Evolutionary conservation across 768 basidiomycete species (phyloP).

Genomic region (Boletus rex-veris): DNA sequence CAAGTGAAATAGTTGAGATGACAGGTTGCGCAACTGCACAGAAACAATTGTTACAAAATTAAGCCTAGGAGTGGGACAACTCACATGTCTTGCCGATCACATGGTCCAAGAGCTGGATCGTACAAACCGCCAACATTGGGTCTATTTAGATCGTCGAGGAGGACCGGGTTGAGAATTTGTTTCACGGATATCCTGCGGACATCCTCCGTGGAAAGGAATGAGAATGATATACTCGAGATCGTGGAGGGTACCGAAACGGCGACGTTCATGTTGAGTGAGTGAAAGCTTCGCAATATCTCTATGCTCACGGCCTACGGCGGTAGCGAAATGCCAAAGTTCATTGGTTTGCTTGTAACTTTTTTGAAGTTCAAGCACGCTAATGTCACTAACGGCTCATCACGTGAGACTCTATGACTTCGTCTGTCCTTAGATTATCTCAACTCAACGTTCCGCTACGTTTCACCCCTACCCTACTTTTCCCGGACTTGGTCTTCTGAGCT

Average conservation of each 20-base stretch:
- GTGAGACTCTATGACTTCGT: background rate
- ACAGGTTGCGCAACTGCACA: slow-evolving; percentile 85
- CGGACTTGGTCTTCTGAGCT: slow-evolving; percentile 78
- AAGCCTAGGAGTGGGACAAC: slow-evolving; percentile 32
- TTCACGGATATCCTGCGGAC: slow-evolving; percentile 95
- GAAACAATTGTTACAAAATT: slow-evolving; percentile 4
- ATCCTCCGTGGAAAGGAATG: slow-evolving; percentile 85
- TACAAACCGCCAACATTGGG: slow-evolving; percentile 93
- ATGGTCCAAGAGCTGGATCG: slow-evolving; percentile 92
- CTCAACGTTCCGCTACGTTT: slow-evolving; percentile 50
- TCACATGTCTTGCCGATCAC: slow-evolving; percentile 85
- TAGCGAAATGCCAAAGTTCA: background rate
- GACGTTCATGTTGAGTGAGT: slow-evolving; percentile 69
- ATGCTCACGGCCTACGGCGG: background rate
- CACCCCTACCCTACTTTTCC: slow-evolving; percentile 47
- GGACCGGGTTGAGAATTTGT: slow-evolving; percentile 88
- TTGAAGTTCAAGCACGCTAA: background rate
- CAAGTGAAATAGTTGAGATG: slow-evolving; percentile 90
- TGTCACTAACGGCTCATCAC: slow-evolving; percentile 12
- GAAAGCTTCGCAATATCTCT: background rate
- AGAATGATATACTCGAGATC: slow-evolving; percentile 84
- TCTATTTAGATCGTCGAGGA: slow-evolving; percentile 90
- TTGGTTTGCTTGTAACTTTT: no score
- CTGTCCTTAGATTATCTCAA: slow-evolving; percentile 3
- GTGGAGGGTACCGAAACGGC: slow-evolving; percentile 83